Base-by-base conservation (phyloP, 1,139 yeast species). In the Kodamaea derodonti region DNA sequence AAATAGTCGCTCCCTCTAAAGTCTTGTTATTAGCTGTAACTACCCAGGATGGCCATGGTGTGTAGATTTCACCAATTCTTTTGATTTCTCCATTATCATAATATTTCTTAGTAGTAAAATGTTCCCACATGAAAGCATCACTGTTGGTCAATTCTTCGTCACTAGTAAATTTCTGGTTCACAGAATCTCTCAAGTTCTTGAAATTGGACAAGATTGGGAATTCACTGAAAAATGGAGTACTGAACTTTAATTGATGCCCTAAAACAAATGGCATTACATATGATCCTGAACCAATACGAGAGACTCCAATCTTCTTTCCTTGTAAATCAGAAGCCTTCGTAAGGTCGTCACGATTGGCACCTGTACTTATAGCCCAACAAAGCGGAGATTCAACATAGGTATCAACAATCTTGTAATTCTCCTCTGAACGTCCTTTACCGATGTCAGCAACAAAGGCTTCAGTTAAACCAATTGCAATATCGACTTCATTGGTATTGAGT, bases 11-110 rank as follows among this genome's bases (percentile, higher is more conserved):
- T 9, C 49, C 47, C 12, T 59, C 49, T 4, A 63, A 54, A 17
- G 65, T 63, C 4, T 66, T 51, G 32, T 54, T 54, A 33, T 69
- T 52, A 10, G 79, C 79, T 16, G 80, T 75, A 33, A 87, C 69
- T 13, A 86, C 90, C 96, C 96, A 88, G 1, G 95, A 84, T 7
- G 97, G 92, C 97, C 97, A 88, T 8, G 97, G 97, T 0, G 97
- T 88, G 58, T 84, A 84, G 36, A 88, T 86, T 47, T 84, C 86
- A 9, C 96, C 97, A 42, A 88, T 79, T 48, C 75, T 69, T 57
- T 84, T 85, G 60, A 88, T 80, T 50, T 87, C 96, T 12, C 77
- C 72, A 38, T 63, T 72, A 51, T 86, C 95, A 54, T 84, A 86
- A 62, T 85, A 88, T 56, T 76, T 80, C 53, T 87, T 88, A 30